These are phyloP conservation scores for Maudiozyma saulgeensis DNA, from an alignment of 805 yeast species.

Conservation along the genomic window DNA sequence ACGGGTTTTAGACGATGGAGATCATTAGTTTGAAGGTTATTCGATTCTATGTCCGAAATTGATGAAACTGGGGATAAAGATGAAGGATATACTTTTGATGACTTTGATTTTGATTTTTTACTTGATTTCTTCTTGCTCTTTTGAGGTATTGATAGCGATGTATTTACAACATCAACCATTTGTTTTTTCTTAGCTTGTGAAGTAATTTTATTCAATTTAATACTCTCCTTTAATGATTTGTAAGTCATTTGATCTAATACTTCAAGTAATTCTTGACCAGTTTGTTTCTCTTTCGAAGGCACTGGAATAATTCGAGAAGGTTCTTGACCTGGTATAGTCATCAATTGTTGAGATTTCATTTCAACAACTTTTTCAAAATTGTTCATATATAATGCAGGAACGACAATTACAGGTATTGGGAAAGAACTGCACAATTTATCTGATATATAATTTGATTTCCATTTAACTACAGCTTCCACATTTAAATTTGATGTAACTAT, in stretches of 20 bases:
- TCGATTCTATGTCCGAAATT: neutral
- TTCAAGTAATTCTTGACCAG: neutral
- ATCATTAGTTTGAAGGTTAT: neutral
- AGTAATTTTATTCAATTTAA: neutral
- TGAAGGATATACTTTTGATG: too few species aligned
- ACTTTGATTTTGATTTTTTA: neutral
- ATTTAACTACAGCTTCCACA: slow-evolving; percentile 7
- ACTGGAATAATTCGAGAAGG: neutral
- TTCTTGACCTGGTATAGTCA: neutral
- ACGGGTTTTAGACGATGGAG: neutral
- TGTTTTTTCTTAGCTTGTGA: neutral
- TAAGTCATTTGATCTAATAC: neutral
- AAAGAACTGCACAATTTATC: slow-evolving; percentile 20
- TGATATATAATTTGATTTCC: slow-evolving; percentile 19
- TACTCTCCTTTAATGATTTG: neutral
- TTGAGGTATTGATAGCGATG: neutral
- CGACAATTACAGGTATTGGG: slow-evolving; percentile 25
- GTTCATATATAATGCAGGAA: slow-evolving; percentile 22
- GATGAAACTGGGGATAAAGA: neutral
- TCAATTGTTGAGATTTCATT: neutral
- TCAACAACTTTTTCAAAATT: slow-evolving; percentile 18
- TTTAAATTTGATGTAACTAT: slow-evolving; percentile 19
- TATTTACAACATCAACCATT: neutral
- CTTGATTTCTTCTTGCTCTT: neutral
- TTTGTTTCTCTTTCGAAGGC: neutral